These are phyloP conservation scores for Hypomyces rosellus DNA, from an alignment of 2,329 filamentous ascomycete genomes.

Conservation along the genomic window DNA sequence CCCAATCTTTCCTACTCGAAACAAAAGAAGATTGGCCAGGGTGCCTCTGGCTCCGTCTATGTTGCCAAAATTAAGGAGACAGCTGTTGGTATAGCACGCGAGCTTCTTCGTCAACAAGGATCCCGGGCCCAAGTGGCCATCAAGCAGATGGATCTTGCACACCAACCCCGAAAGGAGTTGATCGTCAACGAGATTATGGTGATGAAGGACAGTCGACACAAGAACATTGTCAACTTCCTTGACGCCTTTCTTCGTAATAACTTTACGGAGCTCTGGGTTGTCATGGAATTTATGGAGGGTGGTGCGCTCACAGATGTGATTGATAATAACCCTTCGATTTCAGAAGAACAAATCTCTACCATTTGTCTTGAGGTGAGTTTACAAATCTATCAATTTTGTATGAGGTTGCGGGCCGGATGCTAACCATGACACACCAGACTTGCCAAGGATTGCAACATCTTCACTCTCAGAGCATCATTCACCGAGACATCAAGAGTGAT, in stretches of 20 bases:
- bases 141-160: conserved; percentile 98
- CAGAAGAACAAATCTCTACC: conserved; percentile 94
- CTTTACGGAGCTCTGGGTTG: conserved; percentile 94
- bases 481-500: conserved; percentile 98
- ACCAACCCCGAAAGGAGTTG: conserved; percentile 93
- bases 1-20: conserved; percentile 95
- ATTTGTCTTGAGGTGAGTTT: conserved; percentile 84
- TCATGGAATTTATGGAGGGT: conserved; percentile 99
- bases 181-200: conserved; percentile 99
- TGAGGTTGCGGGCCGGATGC: background rate
- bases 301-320: conserved; percentile 97
- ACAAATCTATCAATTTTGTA: conserved; percentile 71
- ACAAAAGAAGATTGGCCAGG: conserved; percentile 99
- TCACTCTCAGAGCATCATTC: conserved; percentile 94
- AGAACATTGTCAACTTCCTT: conserved; percentile 98
- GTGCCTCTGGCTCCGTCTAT: conserved; percentile 95
- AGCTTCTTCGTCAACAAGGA: conserved; percentile 73
- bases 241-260: conserved; percentile 96
- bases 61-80: conserved; percentile 91
- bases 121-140: conserved; percentile 87
- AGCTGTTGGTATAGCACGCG: conserved; percentile 76
- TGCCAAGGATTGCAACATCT: conserved; percentile 92
- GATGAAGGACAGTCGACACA: conserved; percentile 98
- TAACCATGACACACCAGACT: conserved; percentile 51
- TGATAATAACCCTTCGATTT: conserved; percentile 91